phyloP scores from a whole-genome alignment of 768 basidiomycete genomes.

The Tylopilus vinaceipallidus region DNA sequence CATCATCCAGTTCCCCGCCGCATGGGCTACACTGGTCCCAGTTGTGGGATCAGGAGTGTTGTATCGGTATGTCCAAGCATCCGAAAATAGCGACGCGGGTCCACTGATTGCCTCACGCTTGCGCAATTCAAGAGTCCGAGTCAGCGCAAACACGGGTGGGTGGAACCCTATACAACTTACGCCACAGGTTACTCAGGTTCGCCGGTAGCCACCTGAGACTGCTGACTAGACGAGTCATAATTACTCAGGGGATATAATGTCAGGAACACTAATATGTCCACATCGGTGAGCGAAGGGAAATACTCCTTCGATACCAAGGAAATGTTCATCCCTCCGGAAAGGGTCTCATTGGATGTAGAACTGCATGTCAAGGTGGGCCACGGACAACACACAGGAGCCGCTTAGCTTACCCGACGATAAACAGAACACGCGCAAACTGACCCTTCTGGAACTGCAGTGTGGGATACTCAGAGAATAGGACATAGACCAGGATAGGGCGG shows the following conservation, averaged over 20 bases:
- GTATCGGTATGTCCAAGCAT: slow-evolving; percentile 56
- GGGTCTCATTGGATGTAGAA: slow-evolving; percentile 59
- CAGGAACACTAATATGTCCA: slow-evolving; percentile 39
- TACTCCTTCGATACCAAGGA: slow-evolving; percentile 36
- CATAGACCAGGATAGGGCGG: slow-evolving; percentile 55
- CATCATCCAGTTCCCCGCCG: slow-evolving; percentile 71
- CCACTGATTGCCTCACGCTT: slow-evolving; percentile 48
- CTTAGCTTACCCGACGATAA: slow-evolving; percentile 54
- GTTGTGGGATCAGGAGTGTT: slow-evolving; percentile 52
- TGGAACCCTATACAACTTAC: slow-evolving; percentile 34
- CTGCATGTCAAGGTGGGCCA: slow-evolving; percentile 25
- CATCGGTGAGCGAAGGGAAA: slow-evolving; percentile 45
- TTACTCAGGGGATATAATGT: slow-evolving; percentile 42
- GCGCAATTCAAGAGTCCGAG: not conserved
- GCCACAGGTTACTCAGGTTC: slow-evolving; percentile 52
- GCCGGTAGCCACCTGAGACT: slow-evolving; percentile 46
- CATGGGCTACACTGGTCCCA: slow-evolving; percentile 42
- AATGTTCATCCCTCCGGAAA: slow-evolving; percentile 40
- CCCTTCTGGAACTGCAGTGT: slow-evolving; percentile 44
- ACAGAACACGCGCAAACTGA: slow-evolving; percentile 47
- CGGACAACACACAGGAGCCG: not conserved
- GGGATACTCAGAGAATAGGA: slow-evolving; percentile 49
- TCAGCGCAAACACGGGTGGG: not conserved
- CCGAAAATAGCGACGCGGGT: slow-evolving; percentile 34
- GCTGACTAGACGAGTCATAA: slow-evolving; percentile 43